phyloP scores from a whole-genome alignment of 345 rosid species.

The Chamaenerion angustifolium region DNA sequence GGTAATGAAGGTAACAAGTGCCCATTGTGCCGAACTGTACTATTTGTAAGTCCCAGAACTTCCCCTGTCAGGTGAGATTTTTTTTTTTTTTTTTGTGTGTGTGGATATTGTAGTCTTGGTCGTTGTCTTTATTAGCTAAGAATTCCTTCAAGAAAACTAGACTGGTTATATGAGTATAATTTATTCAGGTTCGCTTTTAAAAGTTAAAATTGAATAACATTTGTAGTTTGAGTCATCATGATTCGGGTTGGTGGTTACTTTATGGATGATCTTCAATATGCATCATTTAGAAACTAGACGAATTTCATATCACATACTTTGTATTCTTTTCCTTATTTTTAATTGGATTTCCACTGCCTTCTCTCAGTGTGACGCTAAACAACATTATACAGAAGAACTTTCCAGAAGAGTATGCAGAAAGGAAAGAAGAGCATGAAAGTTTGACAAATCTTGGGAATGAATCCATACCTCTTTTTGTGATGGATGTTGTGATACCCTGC shows the following conservation, averaged over 20 bases:
- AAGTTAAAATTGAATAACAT: too few relatives aligned
- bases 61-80: conserved; percentile 63
- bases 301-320: conserved; percentile 3
- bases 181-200: too few relatives aligned
- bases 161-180: too few relatives aligned
- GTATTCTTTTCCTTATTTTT: neutral
- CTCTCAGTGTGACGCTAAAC: conserved; percentile 68
- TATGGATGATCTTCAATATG: too few relatives aligned
- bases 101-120: too few relatives aligned
- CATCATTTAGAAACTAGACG: too few relatives aligned
- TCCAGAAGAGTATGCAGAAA: conserved; percentile 82
- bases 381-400: conserved; percentile 77
- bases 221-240: too few relatives aligned
- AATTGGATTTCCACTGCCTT: too few relatives aligned
- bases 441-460: conserved; percentile 68
- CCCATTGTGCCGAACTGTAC: conserved; percentile 82
- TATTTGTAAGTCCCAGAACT: conserved; percentile 73
- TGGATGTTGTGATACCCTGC: conserved; percentile 86
- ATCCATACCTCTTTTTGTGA: conserved; percentile 75
- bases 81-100: neutral
- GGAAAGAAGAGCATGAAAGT: conserved; percentile 72
- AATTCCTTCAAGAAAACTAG: too few relatives aligned
- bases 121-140: too few relatives aligned
- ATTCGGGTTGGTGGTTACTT: too few relatives aligned
- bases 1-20: conserved; percentile 72